A percentile compares a stretch with the other conserved stretches of the same genome.
phyloP scores from a whole-genome alignment of 768 basidiomycete genomes.

The Auricularia auricula-judae region DNA sequence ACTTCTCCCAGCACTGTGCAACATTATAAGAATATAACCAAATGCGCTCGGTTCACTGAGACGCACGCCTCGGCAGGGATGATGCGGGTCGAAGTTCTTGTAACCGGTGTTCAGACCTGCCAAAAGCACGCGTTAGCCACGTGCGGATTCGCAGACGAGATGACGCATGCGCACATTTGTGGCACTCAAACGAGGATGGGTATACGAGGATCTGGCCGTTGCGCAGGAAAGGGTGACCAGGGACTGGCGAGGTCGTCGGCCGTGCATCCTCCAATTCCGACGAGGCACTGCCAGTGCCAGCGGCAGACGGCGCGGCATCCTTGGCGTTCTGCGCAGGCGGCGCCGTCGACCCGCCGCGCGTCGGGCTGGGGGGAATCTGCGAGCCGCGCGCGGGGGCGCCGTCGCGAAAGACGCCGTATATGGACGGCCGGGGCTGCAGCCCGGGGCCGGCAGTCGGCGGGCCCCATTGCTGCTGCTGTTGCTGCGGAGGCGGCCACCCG shows the following conservation, averaged over 20 bases:
- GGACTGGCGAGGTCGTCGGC: constrained; percentile 51
- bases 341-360: constrained; percentile 2
- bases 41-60: background rate
- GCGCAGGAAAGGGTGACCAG: constrained; percentile 57
- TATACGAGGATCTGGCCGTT: constrained; percentile 59
- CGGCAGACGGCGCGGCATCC: constrained; percentile 1
- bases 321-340: constrained; percentile 1
- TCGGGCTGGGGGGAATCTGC: constrained; percentile 11
- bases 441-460: constrained; percentile 11
- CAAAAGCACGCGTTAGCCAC: background rate
- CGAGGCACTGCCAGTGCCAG: too few relatives aligned
- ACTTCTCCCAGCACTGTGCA: constrained; percentile 62
- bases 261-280: constrained; percentile 32
- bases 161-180: constrained; percentile 45
- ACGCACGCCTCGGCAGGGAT: constrained; percentile 39
- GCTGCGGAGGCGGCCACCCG: constrained; percentile 8
- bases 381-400: constrained; percentile 1
- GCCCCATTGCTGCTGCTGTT: constrained; percentile 1
- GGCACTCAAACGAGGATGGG: constrained; percentile 48
- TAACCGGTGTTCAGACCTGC: constrained; percentile 67
- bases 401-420: constrained; percentile 13
- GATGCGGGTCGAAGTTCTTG: constrained; percentile 52
- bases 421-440: constrained; percentile 8
- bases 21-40: background rate
- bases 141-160: background rate